Percentiles rank a stretch among this genome's conserved stretches.
These are phyloP conservation scores for Coniferiporia weirii DNA, from an alignment of 1,284 basidiomycete species.

Conservation along the genomic window DNA sequence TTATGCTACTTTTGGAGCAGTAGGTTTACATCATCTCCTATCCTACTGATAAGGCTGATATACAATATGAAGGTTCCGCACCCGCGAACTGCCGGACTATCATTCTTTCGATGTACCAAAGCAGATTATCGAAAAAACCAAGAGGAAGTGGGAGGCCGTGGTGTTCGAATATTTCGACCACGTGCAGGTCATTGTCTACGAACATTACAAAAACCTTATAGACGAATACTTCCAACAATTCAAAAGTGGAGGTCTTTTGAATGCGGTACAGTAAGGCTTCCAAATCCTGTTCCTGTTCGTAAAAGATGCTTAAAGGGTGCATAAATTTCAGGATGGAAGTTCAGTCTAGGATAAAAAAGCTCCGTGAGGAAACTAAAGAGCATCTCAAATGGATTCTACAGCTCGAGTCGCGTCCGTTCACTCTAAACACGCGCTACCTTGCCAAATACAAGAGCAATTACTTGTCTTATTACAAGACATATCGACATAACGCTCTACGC, in stretches of 20 bases:
- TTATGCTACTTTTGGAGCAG: conserved; percentile 43
- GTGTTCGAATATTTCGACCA: conserved; percentile 43
- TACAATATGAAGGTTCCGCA: conserved; percentile 44
- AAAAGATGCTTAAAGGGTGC: conserved; percentile 4
- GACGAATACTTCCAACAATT: conserved; percentile 45
- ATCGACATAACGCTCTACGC: conserved; percentile 28
- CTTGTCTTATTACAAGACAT: conserved; percentile 40
- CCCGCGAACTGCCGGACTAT: conserved; percentile 61
- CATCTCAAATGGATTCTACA: conserved; percentile 46
- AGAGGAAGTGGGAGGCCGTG: conserved; percentile 46
- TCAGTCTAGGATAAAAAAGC: conserved; percentile 41
- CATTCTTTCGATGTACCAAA: conserved; percentile 59
- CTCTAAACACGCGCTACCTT: conserved; percentile 56
- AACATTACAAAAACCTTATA: conserved; percentile 39
- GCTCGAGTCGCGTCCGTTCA: conserved; percentile 51
- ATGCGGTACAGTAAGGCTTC: conserved; percentile 44
- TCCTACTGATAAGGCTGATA: background rate
- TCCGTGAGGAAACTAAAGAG: conserved; percentile 36
- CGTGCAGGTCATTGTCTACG: conserved; percentile 35
- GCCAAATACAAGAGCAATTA: conserved; percentile 54
- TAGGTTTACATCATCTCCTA: conserved; percentile 26
- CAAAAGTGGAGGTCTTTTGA: conserved; percentile 46
- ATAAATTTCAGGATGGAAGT: conserved; percentile 36
- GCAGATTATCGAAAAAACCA: conserved; percentile 41
- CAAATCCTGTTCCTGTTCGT: background rate